These are phyloP conservation scores for Phellopilus nigrolimitatus DNA, from an alignment of 1,284 basidiomycete species.

Conservation along the genomic window DNA sequence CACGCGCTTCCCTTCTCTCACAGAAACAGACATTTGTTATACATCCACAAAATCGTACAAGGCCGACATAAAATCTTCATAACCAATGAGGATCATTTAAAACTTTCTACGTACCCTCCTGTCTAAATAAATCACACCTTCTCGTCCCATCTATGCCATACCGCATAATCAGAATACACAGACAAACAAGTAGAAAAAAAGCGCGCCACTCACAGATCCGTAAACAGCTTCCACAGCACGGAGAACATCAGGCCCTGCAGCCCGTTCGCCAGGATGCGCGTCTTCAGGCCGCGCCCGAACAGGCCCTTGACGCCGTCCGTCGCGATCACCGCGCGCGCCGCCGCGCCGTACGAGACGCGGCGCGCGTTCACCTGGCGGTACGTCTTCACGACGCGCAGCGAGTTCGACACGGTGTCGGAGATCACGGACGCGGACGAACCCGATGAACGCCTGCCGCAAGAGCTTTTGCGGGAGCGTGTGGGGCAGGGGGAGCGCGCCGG, in stretches of 20 bases:
- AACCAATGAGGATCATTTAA: no score
- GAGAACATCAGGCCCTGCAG: conserved; percentile 83
- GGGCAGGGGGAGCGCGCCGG: conserved; percentile 53
- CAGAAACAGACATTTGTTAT: no score
- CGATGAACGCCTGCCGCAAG: conserved; percentile 78
- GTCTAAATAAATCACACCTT: no score
- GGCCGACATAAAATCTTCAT: no score
- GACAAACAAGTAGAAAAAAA: background rate
- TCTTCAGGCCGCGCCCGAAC: conserved; percentile 80
- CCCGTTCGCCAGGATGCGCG: conserved; percentile 79
- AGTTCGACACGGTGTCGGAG: conserved; percentile 82
- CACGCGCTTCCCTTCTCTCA: no score
- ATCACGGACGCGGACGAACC: conserved; percentile 77
- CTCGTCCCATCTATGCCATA: no score
- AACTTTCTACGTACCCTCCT: no score
- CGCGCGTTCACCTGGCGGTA: conserved; percentile 85
- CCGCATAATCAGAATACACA: no score
- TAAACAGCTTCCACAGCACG: conserved; percentile 79
- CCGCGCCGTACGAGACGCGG: conserved; percentile 67
- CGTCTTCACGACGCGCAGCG: conserved; percentile 86
- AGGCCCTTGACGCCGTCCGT: conserved; percentile 62
- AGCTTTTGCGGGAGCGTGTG: conserved; percentile 55
- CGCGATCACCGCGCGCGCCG: conserved; percentile 61
- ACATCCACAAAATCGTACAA: no score
- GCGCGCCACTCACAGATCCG: conserved; percentile 63